phyloP scores from a whole-genome alignment of 1,139 yeast species.

The Zygotorulaspora mrakii region DNA sequence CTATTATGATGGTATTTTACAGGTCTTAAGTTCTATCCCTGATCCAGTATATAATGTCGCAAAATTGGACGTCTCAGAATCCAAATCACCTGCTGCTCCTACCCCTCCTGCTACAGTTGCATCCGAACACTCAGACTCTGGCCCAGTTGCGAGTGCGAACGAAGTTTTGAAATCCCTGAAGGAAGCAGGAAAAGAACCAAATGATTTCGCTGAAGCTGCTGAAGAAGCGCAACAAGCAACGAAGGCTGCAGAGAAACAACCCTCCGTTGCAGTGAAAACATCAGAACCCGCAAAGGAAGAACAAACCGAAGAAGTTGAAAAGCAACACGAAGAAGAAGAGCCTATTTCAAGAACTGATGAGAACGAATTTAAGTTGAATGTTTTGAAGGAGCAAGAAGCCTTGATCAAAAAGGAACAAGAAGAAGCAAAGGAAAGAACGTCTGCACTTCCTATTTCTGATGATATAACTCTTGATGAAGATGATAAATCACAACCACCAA shows the following conservation, averaged over 20 bases:
- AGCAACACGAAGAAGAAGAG: conserved; percentile 13
- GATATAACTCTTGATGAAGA: conserved; percentile 76
- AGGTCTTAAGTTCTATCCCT: conserved; percentile 86
- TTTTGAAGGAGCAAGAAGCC: conserved; percentile 93
- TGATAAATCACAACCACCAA: conserved; percentile 37
- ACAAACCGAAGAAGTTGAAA: conserved; percentile 12
- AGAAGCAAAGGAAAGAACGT: conserved; percentile 66
- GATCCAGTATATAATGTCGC: conserved; percentile 96
- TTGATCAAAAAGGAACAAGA: conserved; percentile 84
- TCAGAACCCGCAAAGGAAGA: conserved; percentile 3
- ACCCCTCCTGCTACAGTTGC: conserved; percentile 14
- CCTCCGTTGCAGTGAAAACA: conserved; percentile 1
- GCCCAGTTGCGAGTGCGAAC: conserved; percentile 41
- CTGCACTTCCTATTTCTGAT: conserved; percentile 71
- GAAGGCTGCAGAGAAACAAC: conserved; percentile 8
- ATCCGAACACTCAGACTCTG: conserved; percentile 10
- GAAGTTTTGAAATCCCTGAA: conserved; percentile 39
- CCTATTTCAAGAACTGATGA: conserved; percentile 28
- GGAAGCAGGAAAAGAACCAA: conserved; percentile 41
- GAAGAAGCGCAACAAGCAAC: conserved; percentile 6
- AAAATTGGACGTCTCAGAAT: conserved; percentile 73
- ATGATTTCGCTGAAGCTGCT: conserved; percentile 42
- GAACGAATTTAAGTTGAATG: conserved; percentile 80
- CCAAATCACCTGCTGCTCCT: conserved; percentile 18
- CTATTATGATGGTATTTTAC: conserved; percentile 80